Conservation (phyloP, 2,329 filamentous ascomycete genomes). For the Cladosporium sp. region DNA sequence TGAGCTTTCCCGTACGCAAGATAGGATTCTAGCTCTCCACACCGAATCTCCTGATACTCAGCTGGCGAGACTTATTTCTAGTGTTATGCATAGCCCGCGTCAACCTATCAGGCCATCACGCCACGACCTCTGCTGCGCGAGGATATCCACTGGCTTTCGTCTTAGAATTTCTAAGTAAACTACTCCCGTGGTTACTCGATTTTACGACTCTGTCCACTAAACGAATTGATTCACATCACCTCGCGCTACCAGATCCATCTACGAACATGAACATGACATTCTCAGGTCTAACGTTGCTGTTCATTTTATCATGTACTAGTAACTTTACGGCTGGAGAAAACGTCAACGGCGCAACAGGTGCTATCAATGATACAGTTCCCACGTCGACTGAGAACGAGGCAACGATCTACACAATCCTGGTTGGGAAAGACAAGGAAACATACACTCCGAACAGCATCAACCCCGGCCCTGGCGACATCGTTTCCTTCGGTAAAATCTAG, state of each 20-base stretch:
- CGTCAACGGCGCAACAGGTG: not conserved
- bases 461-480: conserved; percentile 44
- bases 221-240: not conserved
- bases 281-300: not conserved
- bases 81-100: not conserved
- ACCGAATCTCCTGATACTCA: not conserved
- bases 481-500: conserved; percentile 37
- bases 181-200: not conserved
- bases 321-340: not conserved
- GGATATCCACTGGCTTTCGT: not conserved
- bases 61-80: not conserved
- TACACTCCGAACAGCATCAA: conserved; percentile 40
- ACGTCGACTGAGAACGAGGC: conserved; percentile 25
- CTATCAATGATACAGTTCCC: conserved; percentile 16
- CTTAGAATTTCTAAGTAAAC: not conserved
- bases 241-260: not conserved
- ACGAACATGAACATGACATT: not conserved
- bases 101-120: not conserved
- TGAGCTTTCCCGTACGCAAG: too few species aligned
- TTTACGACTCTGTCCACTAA: not conserved
- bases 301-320: not conserved
- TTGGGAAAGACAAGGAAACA: conserved; percentile 40
- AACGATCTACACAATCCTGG: conserved; percentile 39
- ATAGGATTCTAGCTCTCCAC: not conserved
- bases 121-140: not conserved